Conservation (phyloP, 768 basidiomycete genomes). For the Trametopsis cervina region DNA sequence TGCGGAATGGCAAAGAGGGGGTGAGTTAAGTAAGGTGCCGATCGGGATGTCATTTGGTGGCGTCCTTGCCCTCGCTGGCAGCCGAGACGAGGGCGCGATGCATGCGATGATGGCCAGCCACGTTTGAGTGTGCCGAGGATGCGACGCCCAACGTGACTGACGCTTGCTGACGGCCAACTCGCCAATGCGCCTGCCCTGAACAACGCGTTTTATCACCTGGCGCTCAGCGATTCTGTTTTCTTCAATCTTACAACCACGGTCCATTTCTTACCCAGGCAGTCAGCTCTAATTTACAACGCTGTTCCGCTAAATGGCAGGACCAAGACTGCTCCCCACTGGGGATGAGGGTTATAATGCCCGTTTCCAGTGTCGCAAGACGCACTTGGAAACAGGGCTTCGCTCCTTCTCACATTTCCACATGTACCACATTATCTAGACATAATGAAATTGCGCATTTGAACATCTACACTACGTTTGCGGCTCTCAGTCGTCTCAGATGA, state of each 20-base stretch:
- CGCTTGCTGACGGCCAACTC: no score
- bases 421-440: no score
- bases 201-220: slow-evolving; percentile 7
- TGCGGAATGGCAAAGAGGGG: background rate
- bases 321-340: slow-evolving; percentile 42
- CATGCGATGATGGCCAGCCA: background rate
- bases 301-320: slow-evolving; percentile 74
- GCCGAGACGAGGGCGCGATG: background rate
- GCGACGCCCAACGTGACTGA: no score
- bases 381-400: slow-evolving; percentile 37
- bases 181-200: slow-evolving; percentile 27
- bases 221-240: slow-evolving; percentile 13
- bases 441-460: no score
- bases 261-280: slow-evolving; percentile 65
- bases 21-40: background rate
- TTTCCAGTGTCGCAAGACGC: slow-evolving; percentile 17
- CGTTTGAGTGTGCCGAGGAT: background rate
- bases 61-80: no score
- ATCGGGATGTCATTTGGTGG: no score
- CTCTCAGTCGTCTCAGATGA: no score
- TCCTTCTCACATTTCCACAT: slow-evolving; percentile 34
- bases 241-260: slow-evolving; percentile 48
- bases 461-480: no score
- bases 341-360: slow-evolving; percentile 68
- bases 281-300: slow-evolving; percentile 35